Evolutionary conservation across 208 protist genomes (phyloP), one percentile per base, ranked within the genome.

Genomic region (Leishmania amazonensis): DNA sequence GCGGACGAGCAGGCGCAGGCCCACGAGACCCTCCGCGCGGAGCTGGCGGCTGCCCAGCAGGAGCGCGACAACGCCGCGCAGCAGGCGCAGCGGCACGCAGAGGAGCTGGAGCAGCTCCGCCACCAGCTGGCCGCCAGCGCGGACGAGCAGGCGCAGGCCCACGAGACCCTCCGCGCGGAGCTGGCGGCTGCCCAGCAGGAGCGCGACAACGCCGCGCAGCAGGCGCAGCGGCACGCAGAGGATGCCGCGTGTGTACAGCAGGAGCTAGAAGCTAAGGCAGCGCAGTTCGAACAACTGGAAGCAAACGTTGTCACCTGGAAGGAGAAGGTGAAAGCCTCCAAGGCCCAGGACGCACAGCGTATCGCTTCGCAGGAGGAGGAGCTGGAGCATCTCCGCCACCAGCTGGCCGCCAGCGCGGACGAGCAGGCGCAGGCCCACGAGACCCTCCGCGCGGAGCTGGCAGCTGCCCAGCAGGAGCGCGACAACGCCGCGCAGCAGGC

Each of bases 311-410:
- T 76, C 0, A 24, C 3, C 1, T 96, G 93, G 91, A 95, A 93
- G 84, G 90, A 95, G 57, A 96, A 93, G 83, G 89, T 94, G 47
- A 87, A 89, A 49, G 79, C 79, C 0, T 81, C 85, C 0, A 96
- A 96, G 54, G 40, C 21, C 3, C 53, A 57, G 53, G 40, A 71
- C 31, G 40, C 58, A 58, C 21, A 62, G 57, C 57, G 57, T 21
- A 31, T 62, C 24, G 24, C 57, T n/a, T 62, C 19, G 64, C 64
- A 68, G 31, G 45, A 81, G 3, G 3, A 80, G 17, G 79, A 78
- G 24, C 17, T 83, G 45, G 60, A 57, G 31, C 11, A 7, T 4
- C 15, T 73, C 19, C 51, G 42, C 0, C 62, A 38, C 62, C n/a
- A 13, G 58, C 31, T 31, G n/a, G 70, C 70, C 11, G 35, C 70